Conservation (phyloP, 1,284 basidiomycete genomes). For the Violaceomyces palustris region DNA sequence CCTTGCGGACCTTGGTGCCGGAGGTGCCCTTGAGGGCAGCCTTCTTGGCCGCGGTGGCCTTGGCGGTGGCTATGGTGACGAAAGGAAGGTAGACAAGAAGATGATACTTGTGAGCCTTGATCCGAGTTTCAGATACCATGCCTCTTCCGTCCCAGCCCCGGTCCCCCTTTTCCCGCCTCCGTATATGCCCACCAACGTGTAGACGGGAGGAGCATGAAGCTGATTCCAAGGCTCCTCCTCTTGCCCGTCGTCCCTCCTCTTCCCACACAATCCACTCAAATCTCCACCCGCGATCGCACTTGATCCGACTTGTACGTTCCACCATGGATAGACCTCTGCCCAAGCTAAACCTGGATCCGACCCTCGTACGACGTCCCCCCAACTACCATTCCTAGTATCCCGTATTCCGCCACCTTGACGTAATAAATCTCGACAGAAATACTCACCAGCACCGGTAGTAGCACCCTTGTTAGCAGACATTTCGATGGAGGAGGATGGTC, state of each 20-base stretch:
- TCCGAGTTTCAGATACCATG: not conserved
- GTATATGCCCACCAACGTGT: not conserved
- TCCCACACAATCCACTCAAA: not conserved
- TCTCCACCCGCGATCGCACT: not conserved
- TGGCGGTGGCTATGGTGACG: slow-evolving; percentile 50
- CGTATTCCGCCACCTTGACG: not conserved
- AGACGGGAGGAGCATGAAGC: not conserved
- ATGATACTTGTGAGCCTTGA: not conserved
- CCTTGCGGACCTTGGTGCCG: slow-evolving; percentile 73
- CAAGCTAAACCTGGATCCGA: too few relatives aligned
- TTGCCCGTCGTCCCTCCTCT: not conserved
- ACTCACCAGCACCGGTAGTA: slow-evolving; percentile 16
- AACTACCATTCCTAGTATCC: not conserved
- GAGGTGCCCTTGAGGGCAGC: slow-evolving; percentile 84
- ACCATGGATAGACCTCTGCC: too few relatives aligned
- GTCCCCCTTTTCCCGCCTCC: not conserved
- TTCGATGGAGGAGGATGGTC: not conserved
- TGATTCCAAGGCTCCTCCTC: not conserved
- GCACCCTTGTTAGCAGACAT: slow-evolving; percentile 17
- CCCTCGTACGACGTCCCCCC: too few relatives aligned
- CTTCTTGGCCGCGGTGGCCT: slow-evolving; percentile 94
- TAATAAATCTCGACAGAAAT: not conserved
- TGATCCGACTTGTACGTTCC: too few relatives aligned
- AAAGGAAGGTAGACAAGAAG: not conserved
- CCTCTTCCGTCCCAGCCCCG: not conserved